Evolutionary conservation across 768 basidiomycete species (phyloP).

Genomic region (Boletus sp.): DNA sequence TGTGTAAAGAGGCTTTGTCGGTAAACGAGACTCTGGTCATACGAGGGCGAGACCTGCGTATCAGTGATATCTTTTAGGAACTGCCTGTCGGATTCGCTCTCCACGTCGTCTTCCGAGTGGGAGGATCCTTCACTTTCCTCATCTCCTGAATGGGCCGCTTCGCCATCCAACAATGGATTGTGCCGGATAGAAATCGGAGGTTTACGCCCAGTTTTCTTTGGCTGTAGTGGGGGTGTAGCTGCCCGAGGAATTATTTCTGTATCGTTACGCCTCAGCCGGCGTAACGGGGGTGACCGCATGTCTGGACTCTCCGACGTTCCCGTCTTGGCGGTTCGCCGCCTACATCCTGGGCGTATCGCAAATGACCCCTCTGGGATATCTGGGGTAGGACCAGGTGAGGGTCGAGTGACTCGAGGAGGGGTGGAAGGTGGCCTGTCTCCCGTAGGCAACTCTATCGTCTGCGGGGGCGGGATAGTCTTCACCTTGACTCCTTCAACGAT

Average conservation of each 20-base stretch:
- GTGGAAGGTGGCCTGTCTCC: slow-evolving; percentile 35
- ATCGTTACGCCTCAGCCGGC: slow-evolving; percentile 27
- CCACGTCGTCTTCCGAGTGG: slow-evolving; percentile 48
- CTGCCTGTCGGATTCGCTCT: slow-evolving; percentile 63
- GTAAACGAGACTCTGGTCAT: slow-evolving; percentile 72
- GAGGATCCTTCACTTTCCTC: slow-evolving; percentile 68
- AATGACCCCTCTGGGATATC: slow-evolving; percentile 43
- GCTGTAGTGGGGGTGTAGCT: slow-evolving; percentile 22
- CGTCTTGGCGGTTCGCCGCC: slow-evolving; percentile 17
- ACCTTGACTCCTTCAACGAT: slow-evolving; percentile 19
- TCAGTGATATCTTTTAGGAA: slow-evolving; percentile 64
- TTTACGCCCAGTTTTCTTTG: slow-evolving; percentile 23
- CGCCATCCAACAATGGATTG: slow-evolving; percentile 59
- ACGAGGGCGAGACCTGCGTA: slow-evolving; percentile 69
- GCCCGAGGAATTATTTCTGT: slow-evolving; percentile 23
- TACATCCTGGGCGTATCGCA: slow-evolving; percentile 41
- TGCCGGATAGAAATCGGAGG: slow-evolving; percentile 35
- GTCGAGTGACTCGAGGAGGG: slow-evolving; percentile 27
- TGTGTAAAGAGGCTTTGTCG: slow-evolving; percentile 75
- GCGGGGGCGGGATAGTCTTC: slow-evolving; percentile 15
- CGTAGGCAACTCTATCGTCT: slow-evolving; percentile 6
- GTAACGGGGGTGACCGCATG: slow-evolving; percentile 33
- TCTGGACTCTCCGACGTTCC: slow-evolving; percentile 23
- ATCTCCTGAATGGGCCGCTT: slow-evolving; percentile 79
- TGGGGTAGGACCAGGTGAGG: slow-evolving; percentile 18